These are phyloP conservation scores for Heliosperma pusillum DNA, from an alignment of 148 eudicot genomes.

Conservation along the genomic window DNA sequence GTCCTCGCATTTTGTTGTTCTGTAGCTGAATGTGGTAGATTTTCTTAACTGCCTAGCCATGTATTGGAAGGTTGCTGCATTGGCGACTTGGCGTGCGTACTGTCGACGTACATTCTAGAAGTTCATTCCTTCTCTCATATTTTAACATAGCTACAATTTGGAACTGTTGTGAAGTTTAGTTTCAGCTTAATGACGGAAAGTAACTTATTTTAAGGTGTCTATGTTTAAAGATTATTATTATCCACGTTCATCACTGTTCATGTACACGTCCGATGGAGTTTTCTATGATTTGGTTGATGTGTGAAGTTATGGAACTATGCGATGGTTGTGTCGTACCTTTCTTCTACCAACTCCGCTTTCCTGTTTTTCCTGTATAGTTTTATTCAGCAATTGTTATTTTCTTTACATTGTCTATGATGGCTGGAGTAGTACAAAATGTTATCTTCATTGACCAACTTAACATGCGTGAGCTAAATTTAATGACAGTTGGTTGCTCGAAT, in stretches of 20 bases:
- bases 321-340: slow-evolving; percentile 4
- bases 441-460: background rate
- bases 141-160: too few species aligned
- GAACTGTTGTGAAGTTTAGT: too few species aligned
- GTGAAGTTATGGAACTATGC: background rate
- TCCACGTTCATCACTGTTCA: background rate
- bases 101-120: too few species aligned
- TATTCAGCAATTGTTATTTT: background rate
- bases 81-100: too few species aligned
- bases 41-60: too few species aligned
- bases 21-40: too few species aligned
- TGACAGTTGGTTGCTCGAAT: background rate
- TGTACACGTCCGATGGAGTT: slow-evolving; percentile 13
- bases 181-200: too few species aligned
- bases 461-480: background rate
- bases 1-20: too few species aligned
- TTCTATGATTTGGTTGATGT: slow-evolving; percentile 1
- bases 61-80: too few species aligned
- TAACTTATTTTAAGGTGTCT: too few species aligned
- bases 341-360: slow-evolving; percentile 5
- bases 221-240: too few species aligned
- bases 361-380: background rate
- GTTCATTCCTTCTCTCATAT: too few species aligned
- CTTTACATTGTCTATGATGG: background rate
- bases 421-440: background rate